A percentile compares a stretch with the other conserved stretches of the same genome.
phyloP scores from a whole-genome alignment of 192 early-diverging fungal species.

The Podila epicladia region DNA sequence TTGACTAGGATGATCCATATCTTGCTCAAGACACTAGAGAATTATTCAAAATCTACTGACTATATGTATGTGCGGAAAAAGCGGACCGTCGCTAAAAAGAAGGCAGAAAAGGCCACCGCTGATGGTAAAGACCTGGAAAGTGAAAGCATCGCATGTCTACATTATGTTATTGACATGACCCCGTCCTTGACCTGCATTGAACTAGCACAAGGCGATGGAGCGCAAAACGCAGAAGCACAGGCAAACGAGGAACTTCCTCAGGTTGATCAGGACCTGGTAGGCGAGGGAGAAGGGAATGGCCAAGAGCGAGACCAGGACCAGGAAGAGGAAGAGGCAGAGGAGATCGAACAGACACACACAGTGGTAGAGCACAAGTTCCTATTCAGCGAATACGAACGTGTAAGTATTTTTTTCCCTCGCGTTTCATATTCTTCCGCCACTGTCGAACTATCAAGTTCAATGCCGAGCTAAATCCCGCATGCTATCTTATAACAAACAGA shows the following conservation, averaged over 20 bases:
- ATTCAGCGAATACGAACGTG: conserved; percentile 59
- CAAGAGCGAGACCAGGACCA: conserved; percentile 10
- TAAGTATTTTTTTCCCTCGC: conserved; percentile 44
- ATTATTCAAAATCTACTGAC: conserved; percentile 62
- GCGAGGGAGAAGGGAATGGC: not conserved
- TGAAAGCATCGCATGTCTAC: too few species aligned
- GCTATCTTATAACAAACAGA: conserved; percentile 29
- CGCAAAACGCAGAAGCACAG: not conserved
- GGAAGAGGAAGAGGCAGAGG: conserved; percentile 12
- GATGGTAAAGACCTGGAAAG: too few species aligned
- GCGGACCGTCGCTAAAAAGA: conserved; percentile 33
- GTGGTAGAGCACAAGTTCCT: conserved; percentile 46
- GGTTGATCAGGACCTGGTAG: not conserved
- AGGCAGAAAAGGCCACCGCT: not conserved
- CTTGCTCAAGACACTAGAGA: conserved; percentile 71
- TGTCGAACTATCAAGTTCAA: not conserved
- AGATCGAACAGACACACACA: conserved; percentile 33
- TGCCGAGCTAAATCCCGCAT: conserved; percentile 16
- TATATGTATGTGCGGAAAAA: conserved; percentile 61
- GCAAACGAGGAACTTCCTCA: not conserved
- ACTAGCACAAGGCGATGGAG: not conserved
- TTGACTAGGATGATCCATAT: conserved; percentile 66
- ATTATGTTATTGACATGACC: too few species aligned
- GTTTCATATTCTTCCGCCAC: conserved; percentile 12
- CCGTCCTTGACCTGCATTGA: not conserved